Conservation (phyloP, 2,329 filamentous ascomycete genomes). For the Talaromyces sp. region DNA sequence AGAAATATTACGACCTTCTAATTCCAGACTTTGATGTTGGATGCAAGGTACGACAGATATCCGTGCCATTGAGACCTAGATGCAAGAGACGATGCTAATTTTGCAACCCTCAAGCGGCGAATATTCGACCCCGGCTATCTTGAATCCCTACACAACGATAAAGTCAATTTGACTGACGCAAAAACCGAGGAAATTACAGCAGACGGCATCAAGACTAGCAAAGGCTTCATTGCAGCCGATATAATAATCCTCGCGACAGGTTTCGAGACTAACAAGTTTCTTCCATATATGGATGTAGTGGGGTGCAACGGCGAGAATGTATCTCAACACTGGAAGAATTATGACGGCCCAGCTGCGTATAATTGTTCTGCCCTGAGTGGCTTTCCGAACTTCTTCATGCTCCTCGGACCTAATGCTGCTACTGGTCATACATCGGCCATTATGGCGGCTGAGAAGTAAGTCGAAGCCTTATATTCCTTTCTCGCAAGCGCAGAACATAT, state of each 20-base stretch:
- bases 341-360: constrained; percentile 63
- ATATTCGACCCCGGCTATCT: constrained; percentile 52
- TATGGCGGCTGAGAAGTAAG: constrained; percentile 60
- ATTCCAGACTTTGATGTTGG: constrained; percentile 64
- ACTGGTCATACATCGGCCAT: constrained; percentile 54
- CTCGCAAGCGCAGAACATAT: no score
- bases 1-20: constrained; percentile 62
- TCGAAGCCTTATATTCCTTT: not conserved
- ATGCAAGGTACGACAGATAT: constrained; percentile 61
- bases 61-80: no score
- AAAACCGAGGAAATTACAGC: constrained; percentile 40
- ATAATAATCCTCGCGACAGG: constrained; percentile 32
- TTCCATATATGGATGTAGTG: constrained; percentile 15
- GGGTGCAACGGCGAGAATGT: not conserved
- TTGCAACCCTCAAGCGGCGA: constrained; percentile 44
- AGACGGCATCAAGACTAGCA: constrained; percentile 34
- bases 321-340: constrained; percentile 15
- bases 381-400: constrained; percentile 46
- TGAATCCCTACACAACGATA: not conserved
- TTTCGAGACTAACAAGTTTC: constrained; percentile 29
- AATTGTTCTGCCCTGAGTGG: constrained; percentile 59
- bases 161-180: not conserved
- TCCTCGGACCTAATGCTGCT: constrained; percentile 35
- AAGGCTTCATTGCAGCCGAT: constrained; percentile 27
- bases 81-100: not conserved